Percentiles rank a stretch among this genome's conserved stretches.
These are phyloP conservation scores for Chaetomium olivaceum DNA, from an alignment of 2,329 filamentous ascomycete species.

Conservation along the genomic window DNA sequence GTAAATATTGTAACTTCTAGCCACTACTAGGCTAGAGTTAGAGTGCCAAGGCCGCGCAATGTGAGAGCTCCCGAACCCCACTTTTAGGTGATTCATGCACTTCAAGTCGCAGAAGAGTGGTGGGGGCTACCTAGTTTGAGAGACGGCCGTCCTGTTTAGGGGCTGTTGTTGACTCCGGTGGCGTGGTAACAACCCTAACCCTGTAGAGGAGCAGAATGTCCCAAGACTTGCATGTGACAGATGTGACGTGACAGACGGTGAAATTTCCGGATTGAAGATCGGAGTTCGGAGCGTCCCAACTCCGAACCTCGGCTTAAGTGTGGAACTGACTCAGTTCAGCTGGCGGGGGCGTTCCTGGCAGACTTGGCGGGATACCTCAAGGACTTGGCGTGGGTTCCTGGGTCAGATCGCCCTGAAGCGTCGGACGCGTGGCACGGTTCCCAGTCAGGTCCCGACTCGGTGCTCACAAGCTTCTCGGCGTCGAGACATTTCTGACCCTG, in stretches of 20 bases:
- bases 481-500: background rate
- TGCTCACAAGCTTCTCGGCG: background rate
- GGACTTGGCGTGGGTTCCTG: background rate
- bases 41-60: too few relatives aligned
- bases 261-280: background rate
- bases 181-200: background rate
- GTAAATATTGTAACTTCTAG: too few relatives aligned
- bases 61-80: too few relatives aligned
- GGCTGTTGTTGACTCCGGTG: background rate
- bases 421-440: too few relatives aligned
- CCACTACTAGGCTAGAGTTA: too few relatives aligned
- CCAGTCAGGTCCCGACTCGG: background rate
- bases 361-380: background rate
- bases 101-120: too few relatives aligned
- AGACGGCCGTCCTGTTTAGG: background rate
- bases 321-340: background rate
- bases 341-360: background rate
- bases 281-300: conserved; percentile 4
- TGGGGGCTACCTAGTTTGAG: background rate
- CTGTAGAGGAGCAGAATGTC: background rate
- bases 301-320: conserved; percentile 20
- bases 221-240: too few relatives aligned
- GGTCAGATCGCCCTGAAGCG: background rate
- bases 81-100: too few relatives aligned
- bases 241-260: too few relatives aligned